Base-by-base conservation (phyloP, 495 filamentous ascomycete genomes). In the Hypoxylon lenormandii region DNA sequence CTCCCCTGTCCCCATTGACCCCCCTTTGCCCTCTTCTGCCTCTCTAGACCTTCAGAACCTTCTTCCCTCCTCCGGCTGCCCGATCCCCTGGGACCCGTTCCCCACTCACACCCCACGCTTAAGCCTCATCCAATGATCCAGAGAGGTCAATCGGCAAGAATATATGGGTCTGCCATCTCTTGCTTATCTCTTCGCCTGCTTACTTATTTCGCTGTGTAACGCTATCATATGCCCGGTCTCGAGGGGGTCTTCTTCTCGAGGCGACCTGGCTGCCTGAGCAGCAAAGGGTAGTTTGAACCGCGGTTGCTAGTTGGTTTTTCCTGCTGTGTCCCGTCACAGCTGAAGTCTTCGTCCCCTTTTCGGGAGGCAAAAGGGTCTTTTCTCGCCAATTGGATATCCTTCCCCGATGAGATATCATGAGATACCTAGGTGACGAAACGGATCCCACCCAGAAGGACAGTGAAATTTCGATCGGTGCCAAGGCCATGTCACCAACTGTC, bases 121-220 rank as follows among this genome's bases (percentile, higher is more conserved):
- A 15, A 71, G 37, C 47, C 51, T 60, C 37, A 30, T 40, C 46
- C 46, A 60, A 70, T 70, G 45, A 58, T n/a, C 38, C 6, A 16
- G 12, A 16, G 38, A 8, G 38, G 6, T 18, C 30, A 33, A 33
- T 42, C 13, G 48, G 42, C 13, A 18, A 16, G 33, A 38, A 54
- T 40, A 23, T 52, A 51, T 60, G 57, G 54, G 45, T 37, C 59
- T 42, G 46, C 30, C 30, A 33, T 33, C 38, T 56, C 50, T 38
- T 71, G 51, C 68, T 71, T 71, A 71, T 71, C 68, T 71, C 22
- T 66, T 26, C 5, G 22, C 37, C 51, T 63, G 62, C 68, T 71
- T 71, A 71, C 68, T 66, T 46, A 48, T 66, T 66, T 71, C 33
- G 50, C 67, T 62, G 42, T 70, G 68, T 71, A 71, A 71, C 50